phyloP scores from a whole-genome alignment of 176 grass and related monocot genomes.

The Urochloa ruziziensis region DNA sequence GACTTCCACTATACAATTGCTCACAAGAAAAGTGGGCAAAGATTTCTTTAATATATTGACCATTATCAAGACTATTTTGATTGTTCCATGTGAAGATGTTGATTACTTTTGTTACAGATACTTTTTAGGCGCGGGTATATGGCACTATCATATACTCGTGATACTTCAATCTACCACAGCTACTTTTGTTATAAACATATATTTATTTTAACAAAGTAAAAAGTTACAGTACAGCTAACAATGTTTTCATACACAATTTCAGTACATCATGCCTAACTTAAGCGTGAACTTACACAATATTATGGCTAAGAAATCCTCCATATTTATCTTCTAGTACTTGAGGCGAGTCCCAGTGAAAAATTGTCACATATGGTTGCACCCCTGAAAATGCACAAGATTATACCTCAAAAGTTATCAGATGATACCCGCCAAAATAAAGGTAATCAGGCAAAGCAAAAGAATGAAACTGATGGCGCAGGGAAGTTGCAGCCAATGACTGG shows the following conservation, averaged over 20 bases:
- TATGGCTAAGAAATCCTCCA: constrained; percentile 41
- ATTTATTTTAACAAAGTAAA: background rate
- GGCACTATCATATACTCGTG: too few relatives aligned
- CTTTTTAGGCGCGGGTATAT: too few relatives aligned
- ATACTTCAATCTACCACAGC: too few relatives aligned
- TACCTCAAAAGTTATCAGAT: background rate
- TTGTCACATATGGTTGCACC: constrained; percentile 49
- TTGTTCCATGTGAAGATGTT: background rate
- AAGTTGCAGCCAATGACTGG: background rate
- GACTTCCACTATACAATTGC: too few relatives aligned
- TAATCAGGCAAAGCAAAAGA: background rate
- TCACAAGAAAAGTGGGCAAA: background rate
- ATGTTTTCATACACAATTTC: background rate
- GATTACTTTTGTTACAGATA: too few relatives aligned
- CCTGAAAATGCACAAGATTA: constrained; percentile 13
- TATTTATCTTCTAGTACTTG: constrained; percentile 59
- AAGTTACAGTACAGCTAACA: background rate
- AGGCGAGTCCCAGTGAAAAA: constrained; percentile 59
- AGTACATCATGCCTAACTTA: background rate
- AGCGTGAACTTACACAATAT: constrained; percentile 36
- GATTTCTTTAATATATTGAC: background rate
- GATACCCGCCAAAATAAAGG: too few relatives aligned
- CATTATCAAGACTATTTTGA: too few relatives aligned
- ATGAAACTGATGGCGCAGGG: background rate
- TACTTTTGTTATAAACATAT: background rate